Evolutionary conservation across 148 eudicot species (phyloP), one percentile per base, ranked within the genome.

Genomic region (Heliamphora exappendiculata): DNA sequence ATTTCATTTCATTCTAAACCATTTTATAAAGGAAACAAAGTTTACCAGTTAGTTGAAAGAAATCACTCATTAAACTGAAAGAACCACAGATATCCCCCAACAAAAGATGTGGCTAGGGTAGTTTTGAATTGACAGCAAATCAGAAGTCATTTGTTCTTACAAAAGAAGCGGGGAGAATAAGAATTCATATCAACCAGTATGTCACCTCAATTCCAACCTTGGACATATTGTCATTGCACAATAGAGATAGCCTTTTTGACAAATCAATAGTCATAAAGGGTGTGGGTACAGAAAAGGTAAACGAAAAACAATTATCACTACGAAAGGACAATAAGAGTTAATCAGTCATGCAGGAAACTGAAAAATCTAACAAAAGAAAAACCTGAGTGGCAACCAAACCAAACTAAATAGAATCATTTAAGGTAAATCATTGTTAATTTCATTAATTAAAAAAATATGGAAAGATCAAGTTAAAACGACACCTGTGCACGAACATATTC

Each of bases 401-500:
- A 11, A 70, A 51, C 57, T 17, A 3, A 17, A 22, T 22, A 51
- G 57, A 29, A 26, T 12, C 28, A 28, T 70, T 20, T 20, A 29
- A 7, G 36, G 29, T 41, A 70, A 17, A 33, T n/a, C 3, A 1
- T 24, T 24, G n/a, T 20, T 22, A 20, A 29, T 31, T 31, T 70
- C 42, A 41, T 29, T 1, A 19, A 16, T 29, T 70, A 49, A 41
- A 49, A 39, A 29, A 39, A 24, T 24, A 47, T 14, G 26, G 59
- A 66, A 58, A 79, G 70, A 39, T 64, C 34, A 31, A 67, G 59
- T 76, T 29, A 71, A 76, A 76, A n/a, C 29, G 39, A 70, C 58
- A 79, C 90, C 90, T 85, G 84, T 33, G 88, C 90, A 71, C 81
- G 90, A 79, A 87, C 80, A 68, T 37, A 79, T 73, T 76, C 71